phyloP scores from a whole-genome alignment of 2,329 filamentous ascomycete genomes.

The Fusarium kyushuense region DNA sequence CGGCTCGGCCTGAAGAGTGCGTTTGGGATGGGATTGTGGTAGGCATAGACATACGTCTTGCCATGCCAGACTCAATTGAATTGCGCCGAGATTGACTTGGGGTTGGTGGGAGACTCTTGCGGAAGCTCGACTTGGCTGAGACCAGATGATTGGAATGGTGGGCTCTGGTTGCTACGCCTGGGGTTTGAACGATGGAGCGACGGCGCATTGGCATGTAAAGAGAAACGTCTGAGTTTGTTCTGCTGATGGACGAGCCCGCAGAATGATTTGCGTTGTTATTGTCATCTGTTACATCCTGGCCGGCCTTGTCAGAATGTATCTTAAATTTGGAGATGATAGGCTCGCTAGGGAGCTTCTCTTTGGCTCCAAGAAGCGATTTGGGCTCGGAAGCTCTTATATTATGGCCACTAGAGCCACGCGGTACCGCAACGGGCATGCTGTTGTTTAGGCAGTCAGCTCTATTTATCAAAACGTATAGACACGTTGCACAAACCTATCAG shows the following conservation, averaged over 20 bases:
- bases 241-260: constrained; percentile 36
- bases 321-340: constrained; percentile 27
- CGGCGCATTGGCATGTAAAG: constrained; percentile 62
- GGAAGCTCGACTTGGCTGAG: constrained; percentile 51
- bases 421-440: constrained; percentile 34
- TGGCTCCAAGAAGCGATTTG: constrained; percentile 30
- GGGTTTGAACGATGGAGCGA: constrained; percentile 62
- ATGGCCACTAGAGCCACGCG: constrained; percentile 32
- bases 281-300: constrained; percentile 42
- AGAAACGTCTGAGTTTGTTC: constrained; percentile 61
- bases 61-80: constrained; percentile 55
- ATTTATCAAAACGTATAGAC: constrained; percentile 19
- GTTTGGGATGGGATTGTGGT: constrained; percentile 28
- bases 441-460: constrained; percentile 33
- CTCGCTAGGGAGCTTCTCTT: constrained; percentile 31
- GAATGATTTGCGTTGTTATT: constrained; percentile 39
- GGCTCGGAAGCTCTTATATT: constrained; percentile 39
- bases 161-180: constrained; percentile 62
- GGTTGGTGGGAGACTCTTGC: constrained; percentile 55
- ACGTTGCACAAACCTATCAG: constrained; percentile 44
- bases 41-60: constrained; percentile 54
- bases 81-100: constrained; percentile 55
- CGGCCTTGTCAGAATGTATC: constrained; percentile 24
- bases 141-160: constrained; percentile 41
- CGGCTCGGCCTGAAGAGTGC: constrained; percentile 44